phyloP scores from a whole-genome alignment of 805 yeast species.

The Pichia manshurica region DNA sequence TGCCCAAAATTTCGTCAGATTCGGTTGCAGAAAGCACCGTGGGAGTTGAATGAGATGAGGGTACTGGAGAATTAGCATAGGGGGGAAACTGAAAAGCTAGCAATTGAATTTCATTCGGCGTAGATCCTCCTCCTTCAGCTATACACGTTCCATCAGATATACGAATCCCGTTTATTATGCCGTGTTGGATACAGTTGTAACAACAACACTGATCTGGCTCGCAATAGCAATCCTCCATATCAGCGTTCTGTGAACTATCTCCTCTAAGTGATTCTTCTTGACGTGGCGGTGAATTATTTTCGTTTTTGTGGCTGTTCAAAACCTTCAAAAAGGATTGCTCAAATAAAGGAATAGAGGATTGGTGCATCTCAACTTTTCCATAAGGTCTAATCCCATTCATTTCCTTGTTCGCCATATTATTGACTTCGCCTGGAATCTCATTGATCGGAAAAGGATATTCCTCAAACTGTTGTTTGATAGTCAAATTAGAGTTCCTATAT shows the following conservation, averaged over 20 bases:
- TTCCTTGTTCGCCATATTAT: not conserved
- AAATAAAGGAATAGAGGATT: constrained; percentile 14
- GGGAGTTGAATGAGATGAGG: constrained; percentile 1
- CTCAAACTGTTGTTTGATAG: constrained; percentile 17
- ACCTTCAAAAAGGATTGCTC: constrained; percentile 13
- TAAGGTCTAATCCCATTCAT: constrained; percentile 12
- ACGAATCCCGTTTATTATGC: constrained; percentile 29
- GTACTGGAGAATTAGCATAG: not conserved
- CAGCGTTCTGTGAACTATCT: not conserved
- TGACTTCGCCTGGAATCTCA: not conserved
- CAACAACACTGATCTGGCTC: constrained; percentile 30
- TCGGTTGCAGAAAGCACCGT: not conserved
- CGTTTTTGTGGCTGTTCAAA: not conserved
- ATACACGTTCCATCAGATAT: constrained; percentile 26
- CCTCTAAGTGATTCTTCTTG: not conserved
- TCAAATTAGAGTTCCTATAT: constrained; percentile 10
- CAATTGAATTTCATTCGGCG: constrained; percentile 11
- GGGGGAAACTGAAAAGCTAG: constrained; percentile 3
- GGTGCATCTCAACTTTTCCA: constrained; percentile 24
- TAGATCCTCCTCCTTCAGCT: constrained; percentile 1
- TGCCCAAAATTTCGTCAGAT: not conserved
- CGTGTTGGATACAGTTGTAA: constrained; percentile 31
- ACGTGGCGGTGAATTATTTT: too few species aligned
- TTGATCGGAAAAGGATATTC: constrained; percentile 13
- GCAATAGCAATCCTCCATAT: constrained; percentile 27